These are phyloP conservation scores for Cucumis cinereus DNA, from an alignment of 306 rosid species.

Conservation along the genomic window DNA sequence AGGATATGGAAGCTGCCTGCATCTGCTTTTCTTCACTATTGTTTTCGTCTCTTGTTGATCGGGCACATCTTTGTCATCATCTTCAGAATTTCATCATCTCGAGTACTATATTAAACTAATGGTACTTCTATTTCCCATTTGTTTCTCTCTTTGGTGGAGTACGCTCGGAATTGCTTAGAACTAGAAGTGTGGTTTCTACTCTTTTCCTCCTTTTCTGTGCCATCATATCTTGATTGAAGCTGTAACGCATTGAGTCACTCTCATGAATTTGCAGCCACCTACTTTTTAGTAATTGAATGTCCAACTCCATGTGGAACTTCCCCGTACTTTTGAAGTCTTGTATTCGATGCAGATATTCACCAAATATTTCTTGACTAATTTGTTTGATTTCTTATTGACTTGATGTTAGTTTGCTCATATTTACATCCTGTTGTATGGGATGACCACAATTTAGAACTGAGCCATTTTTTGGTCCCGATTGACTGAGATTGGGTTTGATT, in stretches of 20 bases:
- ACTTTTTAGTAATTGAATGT: background rate
- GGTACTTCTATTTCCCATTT: background rate
- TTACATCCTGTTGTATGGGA: background rate
- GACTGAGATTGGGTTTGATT: background rate
- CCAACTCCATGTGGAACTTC: background rate
- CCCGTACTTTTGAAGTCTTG: background rate
- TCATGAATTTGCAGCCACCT: background rate
- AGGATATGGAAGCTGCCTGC: background rate
- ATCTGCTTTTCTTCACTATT: background rate
- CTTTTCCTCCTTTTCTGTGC: background rate
- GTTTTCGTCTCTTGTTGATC: background rate
- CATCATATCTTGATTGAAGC: background rate
- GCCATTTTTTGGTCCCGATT: background rate
- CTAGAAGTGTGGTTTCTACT: background rate
- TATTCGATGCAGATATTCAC: background rate
- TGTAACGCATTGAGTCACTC: background rate
- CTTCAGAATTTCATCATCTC: background rate
- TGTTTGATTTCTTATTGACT: background rate
- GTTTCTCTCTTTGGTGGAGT: background rate
- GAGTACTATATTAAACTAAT: background rate
- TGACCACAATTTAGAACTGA: background rate
- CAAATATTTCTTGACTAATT: background rate
- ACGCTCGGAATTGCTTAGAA: background rate
- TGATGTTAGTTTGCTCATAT: background rate
- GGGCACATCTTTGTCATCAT: background rate